These are phyloP conservation scores for Cryptococcus sp. DNA, from an alignment of 1,284 basidiomycete species.

Conservation along the genomic window DNA sequence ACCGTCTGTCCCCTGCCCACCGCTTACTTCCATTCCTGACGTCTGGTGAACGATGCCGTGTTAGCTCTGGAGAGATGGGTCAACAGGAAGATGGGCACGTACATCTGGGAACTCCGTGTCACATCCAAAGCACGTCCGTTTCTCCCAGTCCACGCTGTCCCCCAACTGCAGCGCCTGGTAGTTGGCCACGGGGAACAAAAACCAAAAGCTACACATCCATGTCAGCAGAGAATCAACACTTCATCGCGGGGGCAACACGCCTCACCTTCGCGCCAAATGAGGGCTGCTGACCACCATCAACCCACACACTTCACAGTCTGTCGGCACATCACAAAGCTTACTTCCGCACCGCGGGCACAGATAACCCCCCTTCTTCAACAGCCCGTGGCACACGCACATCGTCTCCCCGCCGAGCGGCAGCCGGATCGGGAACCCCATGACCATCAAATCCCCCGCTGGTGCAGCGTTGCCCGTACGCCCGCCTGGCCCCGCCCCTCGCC, in stretches of 20 bases:
- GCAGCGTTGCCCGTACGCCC: slow-evolving; percentile 43
- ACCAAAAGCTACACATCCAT: slow-evolving; percentile 41
- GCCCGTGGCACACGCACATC: slow-evolving; percentile 89
- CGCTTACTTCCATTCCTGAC: slow-evolving; percentile 33
- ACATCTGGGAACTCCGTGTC: slow-evolving; percentile 59
- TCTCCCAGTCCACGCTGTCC: slow-evolving; percentile 44
- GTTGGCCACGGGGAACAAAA: slow-evolving; percentile 42
- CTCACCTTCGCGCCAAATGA: slow-evolving; percentile 90
- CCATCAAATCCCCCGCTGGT: slow-evolving; percentile 83
- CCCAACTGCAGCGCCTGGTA: slow-evolving; percentile 27
- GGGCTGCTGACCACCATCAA: slow-evolving; percentile 97
- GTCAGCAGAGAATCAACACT: slow-evolving; percentile 2
- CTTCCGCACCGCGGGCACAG: slow-evolving; percentile 88
- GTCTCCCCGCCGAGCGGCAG: slow-evolving; percentile 78
- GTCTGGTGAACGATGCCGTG: not conserved
- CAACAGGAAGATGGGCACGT: slow-evolving; percentile 34
- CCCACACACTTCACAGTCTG: slow-evolving; percentile 95
- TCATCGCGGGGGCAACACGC: slow-evolving; percentile 27
- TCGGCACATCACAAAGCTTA: slow-evolving; percentile 96
- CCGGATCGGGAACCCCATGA: slow-evolving; percentile 97
- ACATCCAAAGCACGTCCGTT: slow-evolving; percentile 64
- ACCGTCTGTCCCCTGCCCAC: slow-evolving; percentile 57
- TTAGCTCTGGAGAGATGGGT: slow-evolving; percentile 10
- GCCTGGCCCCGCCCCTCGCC: slow-evolving; percentile 29
- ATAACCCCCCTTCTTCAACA: slow-evolving; percentile 85